Conservation (phyloP, 495 filamentous ascomycete genomes). For the Chaetomidium leptoderma region DNA sequence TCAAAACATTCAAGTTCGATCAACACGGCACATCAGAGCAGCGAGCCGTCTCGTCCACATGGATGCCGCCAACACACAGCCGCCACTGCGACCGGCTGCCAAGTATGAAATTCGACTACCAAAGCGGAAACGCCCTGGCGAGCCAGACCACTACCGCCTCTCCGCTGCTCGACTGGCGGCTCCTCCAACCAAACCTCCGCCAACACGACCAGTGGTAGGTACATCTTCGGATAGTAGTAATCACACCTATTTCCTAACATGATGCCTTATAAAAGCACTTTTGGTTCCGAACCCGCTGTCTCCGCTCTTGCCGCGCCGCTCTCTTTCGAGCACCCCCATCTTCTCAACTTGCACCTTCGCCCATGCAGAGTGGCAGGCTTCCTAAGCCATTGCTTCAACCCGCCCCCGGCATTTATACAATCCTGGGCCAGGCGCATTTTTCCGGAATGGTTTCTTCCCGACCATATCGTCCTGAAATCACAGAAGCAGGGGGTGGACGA, state of each 20-base stretch:
- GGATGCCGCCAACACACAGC: not conserved
- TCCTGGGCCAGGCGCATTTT: not conserved
- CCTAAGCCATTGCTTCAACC: not conserved
- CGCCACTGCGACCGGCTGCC: not conserved
- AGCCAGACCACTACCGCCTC: constrained; percentile 13
- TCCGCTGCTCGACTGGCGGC: constrained; percentile 6
- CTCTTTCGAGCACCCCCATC: not conserved
- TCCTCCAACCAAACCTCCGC: constrained; percentile 7
- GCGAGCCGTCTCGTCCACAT: not conserved
- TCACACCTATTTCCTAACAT: not conserved
- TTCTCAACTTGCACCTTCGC: not conserved
- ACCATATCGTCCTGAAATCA: constrained; percentile 4
- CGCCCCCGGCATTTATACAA: constrained; percentile 5
- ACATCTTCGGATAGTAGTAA: not conserved
- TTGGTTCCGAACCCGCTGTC: constrained; percentile 15
- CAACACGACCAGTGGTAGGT: constrained; percentile 2
- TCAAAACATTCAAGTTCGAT: too few species aligned
- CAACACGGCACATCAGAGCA: too few species aligned
- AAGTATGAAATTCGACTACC: not conserved
- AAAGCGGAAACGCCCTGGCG: not conserved
- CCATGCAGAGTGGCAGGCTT: not conserved
- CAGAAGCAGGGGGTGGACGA: not conserved
- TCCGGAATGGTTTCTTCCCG: constrained; percentile 7
- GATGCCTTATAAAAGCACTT: constrained; percentile 1
- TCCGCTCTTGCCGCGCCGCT: not conserved